Evolutionary conservation across 495 filamentous ascomycete genomes (phyloP), one percentile per base, ranked within the genome.

Genomic region (Penicillium egyptiacum): DNA sequence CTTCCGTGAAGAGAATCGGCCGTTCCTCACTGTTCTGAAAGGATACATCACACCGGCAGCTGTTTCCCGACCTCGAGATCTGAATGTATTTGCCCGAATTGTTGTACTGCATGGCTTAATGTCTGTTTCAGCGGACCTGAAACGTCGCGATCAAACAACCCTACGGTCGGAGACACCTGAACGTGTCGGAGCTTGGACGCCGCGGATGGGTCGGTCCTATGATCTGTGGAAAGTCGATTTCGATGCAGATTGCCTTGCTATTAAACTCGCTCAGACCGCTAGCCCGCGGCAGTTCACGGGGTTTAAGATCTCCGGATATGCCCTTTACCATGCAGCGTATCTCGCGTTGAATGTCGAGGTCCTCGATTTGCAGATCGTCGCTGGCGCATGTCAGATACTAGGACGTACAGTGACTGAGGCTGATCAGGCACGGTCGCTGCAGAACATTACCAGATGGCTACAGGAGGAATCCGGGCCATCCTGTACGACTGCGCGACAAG

Each of bases 41-140:
- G 73, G 71, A 2, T 85, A 82, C 40, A 76, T 82, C 31, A 78
- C 70, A 6, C 74, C 74, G 0, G 64, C 69, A 1, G 50, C 65
- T 6, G 46, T 62, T 0, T 55, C 69, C 1, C 59, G 72, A 10
- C 69, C 70, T 3, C 69, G 69, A 11, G 64, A 73, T 37, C 66
- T 83, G 5, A 85, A 82, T 55, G 65, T 70, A 1, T 65, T 82
- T 4, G 80, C 80, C 0, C 60, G 78, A 4, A 57, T 79, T 1
- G 67, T 83, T 3, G 56, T 83, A 3, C 68, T 84, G 5, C 80
- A 83, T 45, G 81, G 81, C 1, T 64, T 83, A 8, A 82, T 85
- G 80, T 81, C 77, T 12, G 68, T 84, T 2, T 78, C 77, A 10
- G 80, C 81, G 61, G 81, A 84, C 53, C 72, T 85, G 53, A 77